Conservation (phyloP, 2,329 filamentous ascomycete genomes). For the Fusarium decemcellulare region DNA sequence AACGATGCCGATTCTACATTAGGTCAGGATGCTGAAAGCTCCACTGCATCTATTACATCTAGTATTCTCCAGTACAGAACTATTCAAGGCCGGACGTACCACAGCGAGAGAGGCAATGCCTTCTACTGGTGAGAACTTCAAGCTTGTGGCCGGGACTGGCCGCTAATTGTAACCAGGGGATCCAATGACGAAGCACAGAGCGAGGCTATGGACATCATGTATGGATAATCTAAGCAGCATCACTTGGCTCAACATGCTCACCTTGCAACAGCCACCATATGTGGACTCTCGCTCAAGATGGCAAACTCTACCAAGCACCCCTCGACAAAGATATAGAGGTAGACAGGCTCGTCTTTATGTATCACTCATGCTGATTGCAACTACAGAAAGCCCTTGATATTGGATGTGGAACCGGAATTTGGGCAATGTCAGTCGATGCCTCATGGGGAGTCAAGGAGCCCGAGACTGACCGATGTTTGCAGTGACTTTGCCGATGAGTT, state of each 20-base stretch:
- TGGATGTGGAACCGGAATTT: constrained; percentile 33
- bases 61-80: constrained; percentile 8
- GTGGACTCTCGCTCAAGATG: constrained; percentile 11
- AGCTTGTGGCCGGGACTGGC: background rate
- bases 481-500: constrained; percentile 40
- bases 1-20: constrained; percentile 2
- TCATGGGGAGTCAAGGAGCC: fast-evolving
- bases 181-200: constrained; percentile 23
- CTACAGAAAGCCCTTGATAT: constrained; percentile 22
- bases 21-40: constrained; percentile 6
- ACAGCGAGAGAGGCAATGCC: constrained; percentile 11
- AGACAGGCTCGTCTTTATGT: fast-evolving
- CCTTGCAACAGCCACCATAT: constrained; percentile 6
- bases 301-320: constrained; percentile 14
- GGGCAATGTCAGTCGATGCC: constrained; percentile 29
- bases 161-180: background rate
- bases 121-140: background rate
- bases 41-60: constrained; percentile 4
- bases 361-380: background rate
- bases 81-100: constrained; percentile 1
- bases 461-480: background rate
- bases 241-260: background rate
- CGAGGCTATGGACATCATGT: constrained; percentile 25
- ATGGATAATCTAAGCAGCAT: background rate
- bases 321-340: constrained; percentile 15